Evolutionary conservation across 2,329 filamentous ascomycete species (phyloP).

Genomic region (Fusarium armeniacum): DNA sequence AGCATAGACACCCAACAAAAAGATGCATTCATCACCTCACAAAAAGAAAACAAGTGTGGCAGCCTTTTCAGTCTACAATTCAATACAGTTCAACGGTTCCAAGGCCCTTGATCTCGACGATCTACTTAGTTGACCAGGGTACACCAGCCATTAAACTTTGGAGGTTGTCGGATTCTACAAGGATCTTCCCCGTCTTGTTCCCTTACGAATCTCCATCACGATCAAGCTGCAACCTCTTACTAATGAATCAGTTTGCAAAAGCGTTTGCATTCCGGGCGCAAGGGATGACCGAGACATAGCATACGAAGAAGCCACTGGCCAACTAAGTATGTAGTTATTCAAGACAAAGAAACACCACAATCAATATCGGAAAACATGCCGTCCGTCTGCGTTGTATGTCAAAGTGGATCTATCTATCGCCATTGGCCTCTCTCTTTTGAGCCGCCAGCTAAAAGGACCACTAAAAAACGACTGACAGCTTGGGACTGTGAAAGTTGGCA

Average conservation of each 20-base stretch:
- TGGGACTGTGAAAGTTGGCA: constrained; percentile 1
- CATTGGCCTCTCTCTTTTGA: constrained; percentile 7
- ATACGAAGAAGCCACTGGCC: neutral
- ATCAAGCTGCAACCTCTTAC: constrained; percentile 17
- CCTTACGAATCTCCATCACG: constrained; percentile 3
- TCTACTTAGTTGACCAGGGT: constrained; percentile 13
- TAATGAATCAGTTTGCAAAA: constrained; percentile 22
- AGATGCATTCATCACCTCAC: constrained; percentile 3
- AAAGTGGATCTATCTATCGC: neutral
- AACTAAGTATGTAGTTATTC: neutral
- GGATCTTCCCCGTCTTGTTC: constrained; percentile 18
- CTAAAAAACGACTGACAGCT: constrained; percentile 1
- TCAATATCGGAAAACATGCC: constrained; percentile 1
- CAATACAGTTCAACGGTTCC: constrained; percentile 3
- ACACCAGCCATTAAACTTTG: constrained; percentile 13
- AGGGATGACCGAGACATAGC: constrained; percentile 21
- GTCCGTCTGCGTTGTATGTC: neutral
- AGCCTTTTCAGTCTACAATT: constrained; percentile 10
- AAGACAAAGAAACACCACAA: constrained; percentile 25
- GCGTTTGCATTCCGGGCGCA: constrained; percentile 36
- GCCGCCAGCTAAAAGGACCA: constrained; percentile 1
- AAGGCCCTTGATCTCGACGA: constrained; percentile 6
- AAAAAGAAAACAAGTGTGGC: constrained; percentile 7
- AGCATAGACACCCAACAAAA: constrained; percentile 35
- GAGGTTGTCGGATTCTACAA: constrained; percentile 3